These are phyloP conservation scores for Scutellaria minor DNA, from an alignment of 257 asterid species.

Conservation along the genomic window DNA sequence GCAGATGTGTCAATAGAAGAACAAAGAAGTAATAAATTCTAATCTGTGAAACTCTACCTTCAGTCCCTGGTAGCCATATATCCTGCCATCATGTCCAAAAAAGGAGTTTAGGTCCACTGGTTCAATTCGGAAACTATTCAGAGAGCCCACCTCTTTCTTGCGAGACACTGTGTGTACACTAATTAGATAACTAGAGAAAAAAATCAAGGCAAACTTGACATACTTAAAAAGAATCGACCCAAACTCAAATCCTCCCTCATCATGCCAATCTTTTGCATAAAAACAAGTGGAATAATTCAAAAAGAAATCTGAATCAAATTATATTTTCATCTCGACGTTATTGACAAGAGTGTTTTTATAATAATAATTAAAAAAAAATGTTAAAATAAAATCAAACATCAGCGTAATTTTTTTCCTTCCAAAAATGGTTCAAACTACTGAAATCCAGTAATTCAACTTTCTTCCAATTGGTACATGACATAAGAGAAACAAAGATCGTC, in stretches of 20 bases:
- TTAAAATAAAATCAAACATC: neutral
- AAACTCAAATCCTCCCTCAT: constrained; percentile 8
- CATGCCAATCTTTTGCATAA: neutral
- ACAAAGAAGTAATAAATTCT: neutral
- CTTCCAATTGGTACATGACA: constrained; percentile 1
- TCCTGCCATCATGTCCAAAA: constrained; percentile 80
- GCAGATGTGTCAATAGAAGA: neutral
- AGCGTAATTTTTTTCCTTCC: neutral
- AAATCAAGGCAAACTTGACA: neutral
- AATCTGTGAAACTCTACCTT: constrained; percentile 55
- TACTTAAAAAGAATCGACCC: constrained; percentile 7
- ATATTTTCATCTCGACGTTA: neutral
- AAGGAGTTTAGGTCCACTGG: constrained; percentile 79
- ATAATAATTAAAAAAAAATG: too few species aligned
- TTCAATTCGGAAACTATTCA: constrained; percentile 57
- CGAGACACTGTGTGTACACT: constrained; percentile 55
- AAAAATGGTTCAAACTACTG: neutral
- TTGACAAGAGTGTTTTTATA: neutral
- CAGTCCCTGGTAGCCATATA: constrained; percentile 81
- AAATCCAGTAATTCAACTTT: neutral
- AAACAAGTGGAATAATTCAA: neutral
- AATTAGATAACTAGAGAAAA: constrained; percentile 1
- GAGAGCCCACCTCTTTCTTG: constrained; percentile 76
- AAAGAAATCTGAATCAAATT: neutral
- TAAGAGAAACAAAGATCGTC: neutral